These are phyloP conservation scores for Taphrina populina DNA, from an alignment of 1,139 yeast species.

Conservation along the genomic window DNA sequence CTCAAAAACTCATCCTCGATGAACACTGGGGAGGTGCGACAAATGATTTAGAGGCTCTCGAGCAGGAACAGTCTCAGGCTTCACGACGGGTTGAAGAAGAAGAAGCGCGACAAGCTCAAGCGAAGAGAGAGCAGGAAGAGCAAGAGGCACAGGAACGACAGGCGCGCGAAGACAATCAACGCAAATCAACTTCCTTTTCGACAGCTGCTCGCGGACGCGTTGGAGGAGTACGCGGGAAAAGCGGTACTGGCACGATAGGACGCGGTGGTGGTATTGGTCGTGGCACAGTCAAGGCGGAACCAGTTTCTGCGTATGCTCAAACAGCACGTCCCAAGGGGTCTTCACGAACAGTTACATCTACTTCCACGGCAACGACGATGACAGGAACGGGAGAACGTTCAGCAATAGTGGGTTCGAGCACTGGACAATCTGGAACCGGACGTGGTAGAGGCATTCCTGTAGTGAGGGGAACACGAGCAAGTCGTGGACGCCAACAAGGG, in stretches of 20 bases:
- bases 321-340: conserved; percentile 8
- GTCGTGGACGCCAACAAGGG: conserved; percentile 28
- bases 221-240: too few species aligned
- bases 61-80: conserved; percentile 25
- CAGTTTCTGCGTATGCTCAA: conserved; percentile 31
- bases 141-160: conserved; percentile 11
- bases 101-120: conserved; percentile 13
- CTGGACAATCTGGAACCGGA: background rate
- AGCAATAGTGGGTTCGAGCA: background rate
- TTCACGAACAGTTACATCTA: background rate
- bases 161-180: conserved; percentile 13
- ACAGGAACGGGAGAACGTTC: background rate
- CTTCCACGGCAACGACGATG: background rate
- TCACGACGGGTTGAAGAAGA: conserved; percentile 2
- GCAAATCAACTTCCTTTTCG: conserved; percentile 1
- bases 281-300: conserved; percentile 7
- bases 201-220: conserved; percentile 8
- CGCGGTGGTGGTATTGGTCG: conserved; percentile 12
- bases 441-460: conserved; percentile 25
- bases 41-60: conserved; percentile 20
- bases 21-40: conserved; percentile 32
- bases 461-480: conserved; percentile 27
- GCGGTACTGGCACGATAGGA: conserved; percentile 5
- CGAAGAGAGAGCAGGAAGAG: conserved; percentile 9
- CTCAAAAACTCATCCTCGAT: conserved; percentile 24